Conservation (phyloP, 495 filamentous ascomycete genomes). For the Penicillium robsamsonii region DNA sequence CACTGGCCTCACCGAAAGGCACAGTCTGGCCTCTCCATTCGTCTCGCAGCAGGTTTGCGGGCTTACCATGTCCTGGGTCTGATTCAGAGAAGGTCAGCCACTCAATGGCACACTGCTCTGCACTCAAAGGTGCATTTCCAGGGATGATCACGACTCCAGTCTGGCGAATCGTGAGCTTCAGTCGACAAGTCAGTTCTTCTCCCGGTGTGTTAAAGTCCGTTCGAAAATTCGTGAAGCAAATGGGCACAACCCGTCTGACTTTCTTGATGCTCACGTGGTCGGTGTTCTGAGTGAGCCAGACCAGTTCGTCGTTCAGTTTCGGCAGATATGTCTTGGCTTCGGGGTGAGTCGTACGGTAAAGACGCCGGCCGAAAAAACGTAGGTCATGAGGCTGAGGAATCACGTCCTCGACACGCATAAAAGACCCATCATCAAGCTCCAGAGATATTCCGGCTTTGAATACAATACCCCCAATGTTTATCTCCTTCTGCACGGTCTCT, state of each 20-base stretch:
- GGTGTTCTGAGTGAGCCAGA: constrained; percentile 5
- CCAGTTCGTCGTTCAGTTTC: constrained; percentile 6
- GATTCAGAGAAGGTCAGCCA: constrained; percentile 31
- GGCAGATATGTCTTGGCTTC: constrained; percentile 9
- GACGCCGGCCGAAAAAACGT: constrained; percentile 7
- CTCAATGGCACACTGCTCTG: constrained; percentile 25
- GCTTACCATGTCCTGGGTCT: constrained; percentile 12
- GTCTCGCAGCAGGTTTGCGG: constrained; percentile 21
- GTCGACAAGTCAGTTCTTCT: constrained; percentile 28
- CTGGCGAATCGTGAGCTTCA: constrained; percentile 23
- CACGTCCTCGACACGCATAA: constrained; percentile 16
- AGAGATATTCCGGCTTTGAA: constrained; percentile 15
- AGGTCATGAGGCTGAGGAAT: neutral
- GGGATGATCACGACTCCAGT: neutral
- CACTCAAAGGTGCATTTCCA: neutral
- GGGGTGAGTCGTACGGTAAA: constrained; percentile 6
- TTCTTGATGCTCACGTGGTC: constrained; percentile 12
- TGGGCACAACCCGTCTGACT: constrained; percentile 24
- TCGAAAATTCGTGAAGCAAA: constrained; percentile 38
- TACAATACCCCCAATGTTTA: neutral
- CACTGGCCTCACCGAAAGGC: constrained; percentile 26
- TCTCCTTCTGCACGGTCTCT: neutral
- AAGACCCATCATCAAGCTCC: constrained; percentile 15
- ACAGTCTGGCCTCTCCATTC: constrained; percentile 32
- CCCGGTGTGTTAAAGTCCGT: constrained; percentile 3